phyloP scores from a whole-genome alignment of 2,329 filamentous ascomycete species.

The Sporothrix phasma region DNA sequence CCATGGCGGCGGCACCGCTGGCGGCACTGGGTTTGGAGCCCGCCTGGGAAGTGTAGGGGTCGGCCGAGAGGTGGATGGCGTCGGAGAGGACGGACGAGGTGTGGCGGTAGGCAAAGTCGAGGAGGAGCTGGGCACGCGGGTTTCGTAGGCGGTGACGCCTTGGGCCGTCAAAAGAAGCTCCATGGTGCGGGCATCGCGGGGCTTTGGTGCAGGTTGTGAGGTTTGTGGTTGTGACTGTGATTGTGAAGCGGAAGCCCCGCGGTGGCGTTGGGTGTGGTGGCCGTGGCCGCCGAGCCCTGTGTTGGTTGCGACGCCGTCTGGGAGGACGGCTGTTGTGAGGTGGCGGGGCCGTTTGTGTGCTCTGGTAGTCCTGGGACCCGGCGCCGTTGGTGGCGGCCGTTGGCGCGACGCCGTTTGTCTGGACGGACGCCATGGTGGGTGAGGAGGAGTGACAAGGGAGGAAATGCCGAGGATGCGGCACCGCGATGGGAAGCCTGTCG shows the following conservation, averaged over 20 bases:
- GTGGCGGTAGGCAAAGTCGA: conserved; percentile 82
- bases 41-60: conserved; percentile 55
- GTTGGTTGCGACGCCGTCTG: neutral
- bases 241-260: conserved; percentile 2
- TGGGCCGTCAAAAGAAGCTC: conserved; percentile 71
- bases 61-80: conserved; percentile 56
- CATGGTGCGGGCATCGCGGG: conserved; percentile 69
- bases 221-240: conserved; percentile 14
- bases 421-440: conserved; percentile 22
- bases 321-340: neutral
- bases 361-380: conserved; percentile 14
- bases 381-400: conserved; percentile 12
- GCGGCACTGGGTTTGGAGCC: conserved; percentile 42
- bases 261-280: neutral
- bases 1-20: conserved; percentile 38
- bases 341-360: conserved; percentile 18
- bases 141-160: conserved; percentile 70
- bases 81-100: conserved; percentile 62
- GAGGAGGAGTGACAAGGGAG: neutral
- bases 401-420: conserved; percentile 45
- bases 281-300: neutral
- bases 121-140: conserved; percentile 69
- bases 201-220: conserved; percentile 42
- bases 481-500: neutral
- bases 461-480: neutral